Base-by-base conservation (phyloP, 2,329 filamentous ascomycete species). In the Colletotrichum ledebouriae region DNA sequence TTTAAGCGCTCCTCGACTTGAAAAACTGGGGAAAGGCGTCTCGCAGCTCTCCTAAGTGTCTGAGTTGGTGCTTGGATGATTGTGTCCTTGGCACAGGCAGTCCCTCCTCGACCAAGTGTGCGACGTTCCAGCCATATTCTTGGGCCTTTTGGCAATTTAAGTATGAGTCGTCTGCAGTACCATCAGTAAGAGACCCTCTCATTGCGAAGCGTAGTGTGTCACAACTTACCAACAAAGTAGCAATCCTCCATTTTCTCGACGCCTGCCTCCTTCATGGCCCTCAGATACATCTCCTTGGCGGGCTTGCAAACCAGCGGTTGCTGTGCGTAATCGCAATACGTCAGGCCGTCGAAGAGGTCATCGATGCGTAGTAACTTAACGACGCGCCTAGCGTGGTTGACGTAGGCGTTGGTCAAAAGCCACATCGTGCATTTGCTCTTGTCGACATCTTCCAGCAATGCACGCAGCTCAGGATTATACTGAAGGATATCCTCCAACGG, bases 371-470 rank as follows among this genome's bases (percentile, higher is more conserved):
- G 84, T 20, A 99, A 82, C 69, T 86, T 89, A 12, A 98, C 89
- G 0, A 99, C 96, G 47, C 94, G 84, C 75, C 88, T 90, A 37
- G 89, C 96, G 75, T 99, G 96, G 39, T 86, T 98, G 71, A 97
- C 84, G 75, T 99, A 98, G 22, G 97, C 96, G 76, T 99, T 99
- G 2, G 97, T 99, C 75, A 99, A 91, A 2, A 99, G 88, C 96
- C 97, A 99, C 34, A 94, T 83, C 71, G 89, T 94, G 71, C 98
- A 92, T 77, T 97, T 97, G 75, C 83, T 87, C 67, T 80, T 90
- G 79, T 99, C 94, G 61, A 99, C 90, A 72, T 94, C 92, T 77
- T 91, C 84, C 6, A 99, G 88, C 52, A 99, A 80, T 75, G 87
- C 84, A 57, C 93, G 90, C 47, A 98, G 84, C 74, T 90, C 84